A percentile compares a stretch with the other conserved stretches of the same genome.
Conservation (phyloP, 495 filamentous ascomycete genomes). For the Tuber umbilicatum region DNA sequence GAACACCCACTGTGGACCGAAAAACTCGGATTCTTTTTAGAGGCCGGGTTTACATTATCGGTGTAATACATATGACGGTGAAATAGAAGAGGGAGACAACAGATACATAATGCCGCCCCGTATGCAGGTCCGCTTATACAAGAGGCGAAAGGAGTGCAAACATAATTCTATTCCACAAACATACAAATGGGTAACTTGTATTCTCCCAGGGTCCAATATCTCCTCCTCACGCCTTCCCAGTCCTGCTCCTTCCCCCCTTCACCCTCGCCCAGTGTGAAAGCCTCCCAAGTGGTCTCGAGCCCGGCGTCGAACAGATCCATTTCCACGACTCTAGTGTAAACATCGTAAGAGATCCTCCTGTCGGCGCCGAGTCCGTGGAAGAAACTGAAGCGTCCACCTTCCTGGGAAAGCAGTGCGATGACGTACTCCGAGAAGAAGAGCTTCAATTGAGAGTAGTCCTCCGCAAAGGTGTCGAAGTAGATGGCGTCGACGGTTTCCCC, state of each 20-base stretch:
- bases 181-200: constrained; percentile 60
- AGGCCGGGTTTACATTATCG: not conserved
- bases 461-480: constrained; percentile 97
- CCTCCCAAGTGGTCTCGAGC: constrained; percentile 80
- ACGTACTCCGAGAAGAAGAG: constrained; percentile 85
- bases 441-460: constrained; percentile 76
- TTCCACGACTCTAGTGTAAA: constrained; percentile 87
- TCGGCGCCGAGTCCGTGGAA: constrained; percentile 96
- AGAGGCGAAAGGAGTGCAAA: not conserved
- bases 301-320: constrained; percentile 88
- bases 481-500: constrained; percentile 78
- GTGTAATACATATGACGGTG: not conserved
- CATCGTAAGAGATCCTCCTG: constrained; percentile 85
- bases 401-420: constrained; percentile 64
- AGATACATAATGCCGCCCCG: not conserved
- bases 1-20: not conserved
- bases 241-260: constrained; percentile 47
- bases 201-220: constrained; percentile 78
- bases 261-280: constrained; percentile 60
- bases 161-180: constrained; percentile 36
- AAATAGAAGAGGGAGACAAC: not conserved
- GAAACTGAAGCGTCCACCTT: constrained; percentile 70
- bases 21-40: not conserved
- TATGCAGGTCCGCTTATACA: not conserved
- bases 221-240: constrained; percentile 78